Evolutionary conservation across 1,139 yeast genomes (phyloP), one percentile per base, ranked within the genome.

Genomic region (Arxiozyma bovina): DNA sequence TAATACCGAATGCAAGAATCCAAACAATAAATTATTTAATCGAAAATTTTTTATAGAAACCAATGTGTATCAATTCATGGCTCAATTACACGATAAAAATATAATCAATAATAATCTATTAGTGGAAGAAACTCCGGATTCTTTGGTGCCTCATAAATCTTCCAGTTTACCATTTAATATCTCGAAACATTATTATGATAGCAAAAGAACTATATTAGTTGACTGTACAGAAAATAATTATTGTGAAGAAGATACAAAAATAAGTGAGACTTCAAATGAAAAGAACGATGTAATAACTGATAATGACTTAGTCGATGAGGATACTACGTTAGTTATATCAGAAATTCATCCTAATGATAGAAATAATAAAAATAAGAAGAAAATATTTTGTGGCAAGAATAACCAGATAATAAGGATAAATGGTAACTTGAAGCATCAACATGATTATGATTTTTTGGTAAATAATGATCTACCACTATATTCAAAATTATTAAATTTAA

Each of bases 401-500:
- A 41, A n/a, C 27, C 21, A 27, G 5, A 41, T 48, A 17, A 48
- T 23, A 17, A 46, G 40, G 51, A 34, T 20, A 7, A n/a, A 42
- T 27, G 22, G 27, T 38, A 30, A 27, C 23, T n/a, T 64, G 23
- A 62, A 65, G 53, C 66, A 61, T 53, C 63, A 64, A 55, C 68
- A 66, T 42, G 70, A 67, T 44, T 53, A 63, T n/a, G 68, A 65
- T 9, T 65, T 65, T 53, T 45, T 65, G 21, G 51, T 51, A 8
- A 50, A 57, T 11, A 42, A 27, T 4, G 30, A 40, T 8, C n/a
- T 56, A 38, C 40, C 48, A n/a, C 23, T 48, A 9, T 57, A 58
- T 15, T 57, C 63, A 1, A 58, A 59, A n/a, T 52, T 65, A 18
- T 44, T 65, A 9, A 62, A 60, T 42, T 54, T 66, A 18, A 59